Conservation (phyloP, 1,284 basidiomycete genomes). For the Microbotryomycetes sp. region DNA sequence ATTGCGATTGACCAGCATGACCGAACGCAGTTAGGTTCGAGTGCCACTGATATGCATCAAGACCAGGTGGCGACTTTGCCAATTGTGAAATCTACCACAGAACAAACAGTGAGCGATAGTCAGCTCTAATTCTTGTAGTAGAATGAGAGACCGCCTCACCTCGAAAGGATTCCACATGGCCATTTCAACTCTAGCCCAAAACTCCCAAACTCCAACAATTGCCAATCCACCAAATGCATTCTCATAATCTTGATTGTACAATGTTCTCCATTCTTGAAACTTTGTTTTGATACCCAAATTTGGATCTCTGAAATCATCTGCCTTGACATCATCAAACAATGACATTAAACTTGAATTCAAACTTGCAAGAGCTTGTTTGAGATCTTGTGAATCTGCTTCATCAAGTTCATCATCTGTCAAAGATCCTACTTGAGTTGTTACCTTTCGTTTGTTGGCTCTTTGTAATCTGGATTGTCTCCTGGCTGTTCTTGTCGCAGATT, state of each 20-base stretch:
- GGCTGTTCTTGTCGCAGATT: conserved; percentile 33
- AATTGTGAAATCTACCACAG: conserved; percentile 24
- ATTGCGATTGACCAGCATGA: conserved; percentile 27
- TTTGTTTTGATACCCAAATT: conserved; percentile 60
- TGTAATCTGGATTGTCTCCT: conserved; percentile 53
- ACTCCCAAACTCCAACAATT: conserved; percentile 88
- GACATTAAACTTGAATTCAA: conserved; percentile 53
- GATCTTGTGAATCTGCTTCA: conserved; percentile 62
- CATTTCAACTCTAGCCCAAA: conserved; percentile 82
- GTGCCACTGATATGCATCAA: conserved; percentile 83
- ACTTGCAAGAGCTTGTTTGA: conserved; percentile 56
- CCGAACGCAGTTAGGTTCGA: conserved; percentile 59
- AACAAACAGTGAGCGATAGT: not conserved
- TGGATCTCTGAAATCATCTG: conserved; percentile 77
- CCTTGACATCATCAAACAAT: conserved; percentile 70
- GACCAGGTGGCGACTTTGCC: conserved; percentile 51
- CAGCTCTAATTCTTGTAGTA: not conserved
- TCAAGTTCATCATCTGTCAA: conserved; percentile 74
- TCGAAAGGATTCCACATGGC: conserved; percentile 80
- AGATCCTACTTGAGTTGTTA: conserved; percentile 58
- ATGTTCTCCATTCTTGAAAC: conserved; percentile 72
- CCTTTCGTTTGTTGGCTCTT: conserved; percentile 42
- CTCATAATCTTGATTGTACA: conserved; percentile 71
- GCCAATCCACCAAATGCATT: conserved; percentile 86
- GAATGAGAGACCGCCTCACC: conserved; percentile 47